phyloP scores from a whole-genome alignment of 2,329 filamentous ascomycete species.

The Ophiostoma ips region DNA sequence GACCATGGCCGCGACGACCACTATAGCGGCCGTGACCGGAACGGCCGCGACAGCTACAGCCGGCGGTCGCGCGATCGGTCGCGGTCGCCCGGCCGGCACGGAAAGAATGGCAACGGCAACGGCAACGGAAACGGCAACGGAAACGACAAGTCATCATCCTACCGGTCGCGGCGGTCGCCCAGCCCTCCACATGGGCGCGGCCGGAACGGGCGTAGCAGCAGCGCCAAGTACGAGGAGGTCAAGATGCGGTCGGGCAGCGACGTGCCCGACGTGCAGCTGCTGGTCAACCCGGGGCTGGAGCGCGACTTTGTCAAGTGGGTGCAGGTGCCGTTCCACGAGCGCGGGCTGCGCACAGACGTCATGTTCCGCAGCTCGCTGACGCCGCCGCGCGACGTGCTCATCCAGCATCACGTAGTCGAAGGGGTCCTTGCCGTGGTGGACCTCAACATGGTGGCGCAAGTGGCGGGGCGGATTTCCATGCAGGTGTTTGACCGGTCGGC shows the following conservation, averaged over 20 bases:
- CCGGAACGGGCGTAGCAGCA: constrained; percentile 27
- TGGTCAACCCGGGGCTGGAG: constrained; percentile 65
- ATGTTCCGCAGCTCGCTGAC: constrained; percentile 61
- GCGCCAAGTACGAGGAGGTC: neutral
- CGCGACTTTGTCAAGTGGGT: constrained; percentile 74
- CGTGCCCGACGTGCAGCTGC: constrained; percentile 79
- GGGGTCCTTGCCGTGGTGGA: constrained; percentile 77
- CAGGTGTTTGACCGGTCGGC: constrained; percentile 73
- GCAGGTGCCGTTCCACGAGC: constrained; percentile 58
- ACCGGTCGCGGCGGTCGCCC: constrained; percentile 51
- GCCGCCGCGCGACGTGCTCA: constrained; percentile 62
- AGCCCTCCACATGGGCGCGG: constrained; percentile 38
- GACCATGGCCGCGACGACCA: constrained; percentile 3
- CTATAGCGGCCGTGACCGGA: constrained; percentile 12
- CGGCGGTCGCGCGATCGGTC: constrained; percentile 46
- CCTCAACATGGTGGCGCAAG: constrained; percentile 56
- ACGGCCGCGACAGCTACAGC: constrained; percentile 22
- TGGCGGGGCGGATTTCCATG: constrained; percentile 59
- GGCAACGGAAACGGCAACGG: constrained; percentile 15
- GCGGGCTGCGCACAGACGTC: constrained; percentile 61
- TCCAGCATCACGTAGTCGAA: constrained; percentile 74
- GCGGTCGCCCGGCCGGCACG: constrained; percentile 45
- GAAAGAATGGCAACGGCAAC: constrained; percentile 9
- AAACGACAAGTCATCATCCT: constrained; percentile 19
- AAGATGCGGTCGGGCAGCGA: constrained; percentile 50